Base-by-base conservation (phyloP, 2,329 filamentous ascomycete genomes). In the Raffaelea deltoideospora region DNA sequence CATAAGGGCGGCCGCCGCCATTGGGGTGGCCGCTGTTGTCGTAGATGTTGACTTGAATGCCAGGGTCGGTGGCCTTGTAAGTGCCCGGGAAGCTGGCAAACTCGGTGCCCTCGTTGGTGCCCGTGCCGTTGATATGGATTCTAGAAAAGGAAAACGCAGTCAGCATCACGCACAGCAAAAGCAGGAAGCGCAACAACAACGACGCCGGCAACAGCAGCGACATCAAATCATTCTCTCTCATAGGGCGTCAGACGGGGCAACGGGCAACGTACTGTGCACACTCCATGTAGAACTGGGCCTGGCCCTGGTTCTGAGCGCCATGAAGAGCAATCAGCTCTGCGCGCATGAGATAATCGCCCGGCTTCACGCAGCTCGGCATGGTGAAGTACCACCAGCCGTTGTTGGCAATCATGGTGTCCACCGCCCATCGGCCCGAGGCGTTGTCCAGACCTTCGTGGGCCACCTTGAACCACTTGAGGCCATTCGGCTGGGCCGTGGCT, bases 401-500 rank as follows among this genome's bases (percentile, higher is more conserved):
- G 48, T 60, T 60, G 31, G 50, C 42, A 44, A 67, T 65, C 55
- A 67, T 57, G 42, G 58, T 53, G 50, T 68, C 64, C 29, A 67
- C 63, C 21, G 58, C 64, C 64, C 64, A 68, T 37, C 54, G 53
- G 20, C 56, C 55, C 41, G 48, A 53, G 40, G 47, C 53, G 29
- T 48, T 45, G 10, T n/a, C n/a, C n/a, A 50, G 41, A 4, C 32
- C 32, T 17, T 15, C n/a, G 47, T 65, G 58, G 43, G 56, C 59
- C 37, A 70, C 55, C 54, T 72, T 72, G 56, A 70, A 68, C 65
- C 65, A 70, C 22, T 54, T 50, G 7, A 55, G 52, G 20, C 56
- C 54, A 2, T 49, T 46, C 7, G 56, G 49, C 5, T 51, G 48
- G 9, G 61, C 53, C 1, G 53, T 58, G 11, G 58, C 57, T 2